Conservation (phyloP, 2,329 filamentous ascomycete species). For the Calonectria pauciramosa region DNA sequence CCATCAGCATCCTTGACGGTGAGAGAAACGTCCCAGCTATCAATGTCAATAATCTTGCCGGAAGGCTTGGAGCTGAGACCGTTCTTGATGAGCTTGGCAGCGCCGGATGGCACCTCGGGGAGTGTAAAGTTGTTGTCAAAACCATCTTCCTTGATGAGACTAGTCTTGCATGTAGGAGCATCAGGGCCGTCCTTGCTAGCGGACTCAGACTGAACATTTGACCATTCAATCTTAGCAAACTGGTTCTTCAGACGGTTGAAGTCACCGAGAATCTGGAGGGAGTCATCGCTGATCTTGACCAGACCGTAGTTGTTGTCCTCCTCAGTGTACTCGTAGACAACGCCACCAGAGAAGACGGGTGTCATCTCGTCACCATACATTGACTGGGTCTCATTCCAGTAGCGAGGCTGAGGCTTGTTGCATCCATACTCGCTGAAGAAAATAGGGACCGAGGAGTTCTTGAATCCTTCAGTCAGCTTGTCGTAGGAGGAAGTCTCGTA, state of each 20-base stretch:
- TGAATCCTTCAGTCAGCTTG: conserved; percentile 74
- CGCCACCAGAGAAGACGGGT: conserved; percentile 77
- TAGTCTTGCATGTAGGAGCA: conserved; percentile 74
- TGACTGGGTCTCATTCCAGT: conserved; percentile 81
- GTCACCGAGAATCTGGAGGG: conserved; percentile 71
- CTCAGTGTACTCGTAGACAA: conserved; percentile 86
- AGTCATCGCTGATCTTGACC: conserved; percentile 71
- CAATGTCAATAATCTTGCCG: conserved; percentile 78
- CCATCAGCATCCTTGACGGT: conserved; percentile 58
- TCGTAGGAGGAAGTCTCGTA: conserved; percentile 75
- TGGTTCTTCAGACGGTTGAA: conserved; percentile 82
- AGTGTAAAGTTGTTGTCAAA: conserved; percentile 88
- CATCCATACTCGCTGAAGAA: conserved; percentile 90
- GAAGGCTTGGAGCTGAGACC: conserved; percentile 76
- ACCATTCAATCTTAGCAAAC: conserved; percentile 81
- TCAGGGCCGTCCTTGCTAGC: conserved; percentile 63
- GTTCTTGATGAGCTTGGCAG: conserved; percentile 79
- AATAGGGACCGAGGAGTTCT: conserved; percentile 76
- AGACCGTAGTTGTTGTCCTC: conserved; percentile 77
- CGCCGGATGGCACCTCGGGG: conserved; percentile 72
- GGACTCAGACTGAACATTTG: conserved; percentile 74
- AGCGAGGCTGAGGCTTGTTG: conserved; percentile 78
- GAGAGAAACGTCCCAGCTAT: conserved; percentile 70
- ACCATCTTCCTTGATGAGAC: conserved; percentile 75
- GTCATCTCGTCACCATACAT: conserved; percentile 82